Evolutionary conservation across 768 basidiomycete species (phyloP).

Genomic region (Mycena leptocephala): DNA sequence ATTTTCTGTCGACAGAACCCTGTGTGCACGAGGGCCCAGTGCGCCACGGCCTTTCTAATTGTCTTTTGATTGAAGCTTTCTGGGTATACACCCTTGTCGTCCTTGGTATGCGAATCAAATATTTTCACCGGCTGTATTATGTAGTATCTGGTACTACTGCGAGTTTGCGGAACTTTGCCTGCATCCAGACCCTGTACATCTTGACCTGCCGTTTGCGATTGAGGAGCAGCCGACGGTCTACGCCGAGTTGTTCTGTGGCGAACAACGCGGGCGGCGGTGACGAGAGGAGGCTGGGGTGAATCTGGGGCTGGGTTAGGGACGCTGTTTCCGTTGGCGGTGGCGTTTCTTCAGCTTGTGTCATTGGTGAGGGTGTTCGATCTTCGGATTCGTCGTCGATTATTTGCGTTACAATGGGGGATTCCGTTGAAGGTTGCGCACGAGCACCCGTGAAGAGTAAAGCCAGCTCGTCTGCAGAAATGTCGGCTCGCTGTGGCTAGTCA

Average conservation of each 20-base stretch:
- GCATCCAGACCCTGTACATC: conserved; percentile 99
- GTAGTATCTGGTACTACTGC: not conserved
- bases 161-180: conserved; percentile 83
- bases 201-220: conserved; percentile 96
- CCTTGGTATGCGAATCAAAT: conserved; percentile 9
- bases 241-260: conserved; percentile 86
- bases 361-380: conserved; percentile 25
- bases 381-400: conserved; percentile 54
- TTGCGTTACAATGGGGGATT: conserved; percentile 51
- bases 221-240: conserved; percentile 91
- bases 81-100: not conserved
- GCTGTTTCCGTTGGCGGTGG: not conserved
- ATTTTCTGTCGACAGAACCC: conserved; percentile 2
- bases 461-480: conserved; percentile 74
- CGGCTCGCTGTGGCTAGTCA: too few species aligned
- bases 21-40: too few species aligned
- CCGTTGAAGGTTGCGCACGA: conserved; percentile 52
- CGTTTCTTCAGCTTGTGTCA: not conserved
- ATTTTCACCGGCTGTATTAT: not conserved
- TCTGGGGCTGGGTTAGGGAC: conserved; percentile 7
- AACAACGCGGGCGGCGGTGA: conserved; percentile 77
- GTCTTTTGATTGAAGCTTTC: conserved; percentile 8
- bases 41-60: not conserved
- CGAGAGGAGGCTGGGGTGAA: conserved; percentile 59
- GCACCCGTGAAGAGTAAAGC: conserved; percentile 85